Evolutionary conservation across 345 rosid genomes (phyloP).

Genomic region (Populus euphratica): DNA sequence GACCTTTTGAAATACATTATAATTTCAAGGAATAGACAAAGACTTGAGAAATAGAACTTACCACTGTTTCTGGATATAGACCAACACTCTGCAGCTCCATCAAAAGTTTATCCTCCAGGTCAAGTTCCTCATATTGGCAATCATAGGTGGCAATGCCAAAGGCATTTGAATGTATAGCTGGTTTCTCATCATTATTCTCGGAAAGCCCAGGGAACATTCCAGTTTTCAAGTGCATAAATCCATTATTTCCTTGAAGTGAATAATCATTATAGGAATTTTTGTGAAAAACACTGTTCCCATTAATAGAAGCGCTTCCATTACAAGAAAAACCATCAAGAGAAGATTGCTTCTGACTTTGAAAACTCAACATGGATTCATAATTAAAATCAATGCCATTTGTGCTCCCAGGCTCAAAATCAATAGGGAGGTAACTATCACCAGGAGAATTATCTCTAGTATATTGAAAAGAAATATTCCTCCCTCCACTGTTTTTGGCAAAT

Average conservation of each 20-base stretch:
- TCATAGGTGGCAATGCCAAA: conserved; percentile 21
- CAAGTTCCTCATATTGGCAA: conserved; percentile 36
- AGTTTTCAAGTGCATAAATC: conserved; percentile 16
- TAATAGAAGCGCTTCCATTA: conserved; percentile 24
- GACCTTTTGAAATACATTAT: not conserved
- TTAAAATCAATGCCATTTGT: conserved; percentile 28
- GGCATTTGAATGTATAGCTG: conserved; percentile 10
- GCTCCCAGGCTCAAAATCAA: conserved; percentile 25
- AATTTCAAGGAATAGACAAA: not conserved
- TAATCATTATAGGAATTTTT: conserved; percentile 13
- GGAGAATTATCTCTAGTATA: conserved; percentile 21
- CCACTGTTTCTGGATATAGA: conserved; percentile 46
- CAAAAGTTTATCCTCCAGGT: conserved; percentile 38
- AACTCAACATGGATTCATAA: conserved; percentile 22
- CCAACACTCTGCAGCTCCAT: conserved; percentile 56
- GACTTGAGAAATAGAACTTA: conserved; percentile 8
- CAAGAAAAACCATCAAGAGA: conserved; percentile 20
- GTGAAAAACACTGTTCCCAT: conserved; percentile 12
- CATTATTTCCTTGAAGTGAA: conserved; percentile 21
- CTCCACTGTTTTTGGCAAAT: conserved; percentile 32
- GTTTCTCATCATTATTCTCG: conserved; percentile 19
- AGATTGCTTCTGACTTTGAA: conserved; percentile 27
- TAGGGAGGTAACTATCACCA: conserved; percentile 11
- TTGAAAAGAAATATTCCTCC: conserved; percentile 25
- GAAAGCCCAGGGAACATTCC: conserved; percentile 13